Evolutionary conservation across 352 stramenopile genomes (phyloP), one percentile per base, ranked within the genome.

Genomic region (Globisporangium megalacanthum): DNA sequence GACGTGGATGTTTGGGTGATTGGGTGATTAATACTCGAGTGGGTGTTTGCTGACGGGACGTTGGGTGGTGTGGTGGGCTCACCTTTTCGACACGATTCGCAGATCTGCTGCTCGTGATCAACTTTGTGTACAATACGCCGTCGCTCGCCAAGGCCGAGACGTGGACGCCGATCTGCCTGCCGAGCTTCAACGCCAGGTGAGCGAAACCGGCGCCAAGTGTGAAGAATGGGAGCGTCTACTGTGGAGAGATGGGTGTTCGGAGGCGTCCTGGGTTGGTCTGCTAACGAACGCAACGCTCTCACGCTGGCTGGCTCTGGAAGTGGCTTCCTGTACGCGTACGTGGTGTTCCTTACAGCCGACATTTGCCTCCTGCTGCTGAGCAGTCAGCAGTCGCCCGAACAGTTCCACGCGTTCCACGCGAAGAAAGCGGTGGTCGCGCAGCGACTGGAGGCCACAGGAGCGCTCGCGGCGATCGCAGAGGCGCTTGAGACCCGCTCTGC

Each of bases 41-140:
- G 42, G 22, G n/a, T 8, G 13, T 22, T 20, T 20, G 15, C 15
- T 35, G 14, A 52, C 22, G 10, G 25, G 25, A 29, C 25, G 25
- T 29, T 29, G 25, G 25, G 25, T 29, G 25, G 25, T 29, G 25
- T 29, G 25, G 25, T 29, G 25, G 25, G 25, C 25, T 29, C 25
- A n/a, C n/a, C 4, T 29, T 4, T 29, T 29, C 2, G 25, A 29
- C 25, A 29, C 25, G 25, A 29, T 29, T 8, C 17, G 29, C 61
- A 92, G 78, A 92, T 54, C 59, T 92, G 36, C 29, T 86, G 29
- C 60, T 92, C 22, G 57, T 92, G 20, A 65, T 77, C 50, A 87
- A 88, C 56, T 87, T 92, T 54, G 69, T 92, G n/a, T 86, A 83
- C 52, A 65, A 88, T 60, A 80, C 76, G 20, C 74, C 77, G 41